phyloP scores from a whole-genome alignment of 208 protist species.

The Entamoeba histolytica region DNA sequence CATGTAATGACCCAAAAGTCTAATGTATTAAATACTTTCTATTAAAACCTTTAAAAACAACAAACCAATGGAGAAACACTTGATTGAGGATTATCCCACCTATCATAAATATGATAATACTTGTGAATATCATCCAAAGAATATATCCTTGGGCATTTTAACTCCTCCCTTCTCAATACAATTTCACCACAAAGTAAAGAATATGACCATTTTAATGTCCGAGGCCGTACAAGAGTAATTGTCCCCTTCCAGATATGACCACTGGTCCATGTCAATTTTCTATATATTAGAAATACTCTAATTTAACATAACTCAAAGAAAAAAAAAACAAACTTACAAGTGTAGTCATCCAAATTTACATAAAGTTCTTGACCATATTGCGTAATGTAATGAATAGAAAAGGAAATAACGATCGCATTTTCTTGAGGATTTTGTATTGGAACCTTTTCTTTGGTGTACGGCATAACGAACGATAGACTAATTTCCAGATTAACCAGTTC shows the following conservation, averaged over 20 bases:
- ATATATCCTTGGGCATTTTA: not conserved
- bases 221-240: not conserved
- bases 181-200: not conserved
- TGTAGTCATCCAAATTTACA: not conserved
- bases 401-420: not conserved
- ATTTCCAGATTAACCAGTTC: too few species aligned
- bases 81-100: not conserved
- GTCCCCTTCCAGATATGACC: not conserved
- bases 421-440: too few species aligned
- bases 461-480: too few species aligned
- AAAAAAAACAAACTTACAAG: not conserved
- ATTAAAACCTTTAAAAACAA: too few species aligned
- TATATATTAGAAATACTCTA: too few species aligned
- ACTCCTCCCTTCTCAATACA: not conserved
- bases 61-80: not conserved
- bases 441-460: too few species aligned
- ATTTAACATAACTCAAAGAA: too few species aligned
- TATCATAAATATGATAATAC: not conserved
- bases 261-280: not conserved
- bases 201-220: not conserved
- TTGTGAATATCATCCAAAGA: not conserved
- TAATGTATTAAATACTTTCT: too few species aligned
- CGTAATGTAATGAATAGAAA: not conserved
- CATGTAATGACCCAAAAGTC: too few species aligned
- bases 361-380: not conserved